Conservation (phyloP, 2,329 filamentous ascomycete species). For the Aulographum hederae region DNA sequence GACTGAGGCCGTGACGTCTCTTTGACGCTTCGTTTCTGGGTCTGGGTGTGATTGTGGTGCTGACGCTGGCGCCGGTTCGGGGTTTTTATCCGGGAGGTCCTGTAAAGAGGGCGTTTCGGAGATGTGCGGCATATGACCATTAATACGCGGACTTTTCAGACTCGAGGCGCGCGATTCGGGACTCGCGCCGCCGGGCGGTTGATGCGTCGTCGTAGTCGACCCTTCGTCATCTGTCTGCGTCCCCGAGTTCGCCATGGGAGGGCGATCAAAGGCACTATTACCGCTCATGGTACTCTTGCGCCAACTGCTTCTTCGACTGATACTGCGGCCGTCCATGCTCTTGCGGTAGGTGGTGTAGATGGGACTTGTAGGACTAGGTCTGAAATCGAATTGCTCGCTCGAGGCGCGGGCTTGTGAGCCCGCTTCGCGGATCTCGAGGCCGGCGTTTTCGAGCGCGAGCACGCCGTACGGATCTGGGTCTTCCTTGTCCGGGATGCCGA, state of each 20-base stretch:
- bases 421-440: constrained; percentile 80
- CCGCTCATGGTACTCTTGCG: constrained; percentile 49
- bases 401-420: constrained; percentile 55
- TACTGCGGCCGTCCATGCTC: constrained; percentile 26
- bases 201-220: not conserved
- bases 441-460: constrained; percentile 74
- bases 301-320: constrained; percentile 48
- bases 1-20: constrained; percentile 7
- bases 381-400: constrained; percentile 70
- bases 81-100: constrained; percentile 3
- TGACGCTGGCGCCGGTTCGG: not conserved
- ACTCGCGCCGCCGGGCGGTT: not conserved
- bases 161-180: too few species aligned
- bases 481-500: constrained; percentile 60
- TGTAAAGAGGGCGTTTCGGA: not conserved
- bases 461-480: constrained; percentile 90
- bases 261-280: constrained; percentile 32
- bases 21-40: not conserved
- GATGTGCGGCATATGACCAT: not conserved
- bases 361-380: constrained; percentile 58
- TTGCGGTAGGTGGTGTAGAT: constrained; percentile 41
- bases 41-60: not conserved
- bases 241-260: constrained; percentile 46
- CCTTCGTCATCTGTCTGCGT: constrained; percentile 39
- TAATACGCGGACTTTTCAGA: too few species aligned